These are phyloP conservation scores for Tilletiopsis washingtonensis DNA, from an alignment of 1,284 basidiomycete species.

Conservation along the genomic window DNA sequence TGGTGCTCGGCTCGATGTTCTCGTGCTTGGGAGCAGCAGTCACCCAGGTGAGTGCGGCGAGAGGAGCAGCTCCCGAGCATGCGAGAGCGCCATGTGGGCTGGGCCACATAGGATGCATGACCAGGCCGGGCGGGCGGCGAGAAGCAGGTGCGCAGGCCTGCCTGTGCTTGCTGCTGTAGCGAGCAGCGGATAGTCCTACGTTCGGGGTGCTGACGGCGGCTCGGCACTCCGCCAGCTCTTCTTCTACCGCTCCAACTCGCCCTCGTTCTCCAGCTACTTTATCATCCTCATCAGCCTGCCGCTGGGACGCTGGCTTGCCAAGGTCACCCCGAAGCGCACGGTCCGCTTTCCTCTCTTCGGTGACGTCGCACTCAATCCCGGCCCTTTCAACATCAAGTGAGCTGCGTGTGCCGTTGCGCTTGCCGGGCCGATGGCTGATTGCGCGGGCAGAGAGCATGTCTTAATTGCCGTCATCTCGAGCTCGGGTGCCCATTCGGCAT, in stretches of 20 bases:
- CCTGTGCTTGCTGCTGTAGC: background rate
- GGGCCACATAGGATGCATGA: too few relatives aligned
- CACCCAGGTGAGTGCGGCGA: constrained; percentile 39
- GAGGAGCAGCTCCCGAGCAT: too few relatives aligned
- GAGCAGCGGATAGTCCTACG: background rate
- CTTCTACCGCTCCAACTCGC: constrained; percentile 45
- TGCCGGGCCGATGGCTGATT: too few relatives aligned
- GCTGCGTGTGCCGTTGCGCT: too few relatives aligned
- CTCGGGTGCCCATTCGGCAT: constrained; percentile 37
- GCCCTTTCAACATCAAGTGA: constrained; percentile 51
- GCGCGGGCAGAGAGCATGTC: constrained; percentile 34
- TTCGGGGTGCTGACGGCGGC: background rate
- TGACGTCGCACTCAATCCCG: constrained; percentile 51
- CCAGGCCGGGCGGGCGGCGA: too few relatives aligned
- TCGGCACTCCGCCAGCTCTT: constrained; percentile 4
- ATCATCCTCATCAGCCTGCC: constrained; percentile 53
- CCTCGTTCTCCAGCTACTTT: constrained; percentile 54
- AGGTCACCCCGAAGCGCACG: constrained; percentile 34
- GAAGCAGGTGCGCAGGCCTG: too few relatives aligned
- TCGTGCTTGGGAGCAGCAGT: constrained; percentile 54
- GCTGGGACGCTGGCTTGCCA: constrained; percentile 49
- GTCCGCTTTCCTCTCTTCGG: constrained; percentile 33
- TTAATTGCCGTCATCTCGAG: constrained; percentile 51
- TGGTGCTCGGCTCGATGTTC: constrained; percentile 53
- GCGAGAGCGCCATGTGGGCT: too few relatives aligned